These are phyloP conservation scores for Discostella stelligeroides DNA, from an alignment of 108 stramenopile species.

Conservation along the genomic window DNA sequence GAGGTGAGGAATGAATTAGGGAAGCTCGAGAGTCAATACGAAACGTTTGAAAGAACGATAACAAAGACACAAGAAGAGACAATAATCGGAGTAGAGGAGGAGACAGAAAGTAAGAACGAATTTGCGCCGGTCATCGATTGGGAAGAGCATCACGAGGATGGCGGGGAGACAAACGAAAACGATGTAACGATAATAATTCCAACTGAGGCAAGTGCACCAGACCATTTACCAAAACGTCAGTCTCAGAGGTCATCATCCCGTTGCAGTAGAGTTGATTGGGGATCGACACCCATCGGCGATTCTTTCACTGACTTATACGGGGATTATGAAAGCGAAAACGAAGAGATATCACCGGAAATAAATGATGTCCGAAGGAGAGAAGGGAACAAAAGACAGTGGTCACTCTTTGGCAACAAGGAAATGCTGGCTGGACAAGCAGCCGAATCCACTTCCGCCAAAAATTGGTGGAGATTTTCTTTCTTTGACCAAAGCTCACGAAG, in stretches of 20 bases:
- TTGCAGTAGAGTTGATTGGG: too few relatives aligned
- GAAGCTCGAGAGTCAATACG: conserved; percentile 10
- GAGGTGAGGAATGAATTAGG: background rate
- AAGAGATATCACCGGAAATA: too few relatives aligned
- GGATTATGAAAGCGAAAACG: too few relatives aligned
- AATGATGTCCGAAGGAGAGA: too few relatives aligned
- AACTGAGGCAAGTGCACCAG: background rate
- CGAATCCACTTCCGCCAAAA: too few relatives aligned
- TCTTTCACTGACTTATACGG: too few relatives aligned
- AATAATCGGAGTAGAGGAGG: background rate
- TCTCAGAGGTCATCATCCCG: background rate
- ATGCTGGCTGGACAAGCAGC: too few relatives aligned
- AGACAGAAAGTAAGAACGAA: background rate
- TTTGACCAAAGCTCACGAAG: too few relatives aligned
- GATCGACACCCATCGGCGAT: too few relatives aligned
- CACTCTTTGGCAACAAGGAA: too few relatives aligned
- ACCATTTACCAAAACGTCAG: background rate
- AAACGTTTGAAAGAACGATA: conserved; percentile 6
- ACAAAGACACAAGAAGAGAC: background rate
- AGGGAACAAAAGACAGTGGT: too few relatives aligned
- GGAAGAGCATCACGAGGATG: background rate
- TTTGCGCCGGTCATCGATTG: background rate
- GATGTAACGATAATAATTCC: background rate
- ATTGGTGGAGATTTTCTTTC: too few relatives aligned
- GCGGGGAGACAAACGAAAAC: background rate